These are phyloP conservation scores for Tetraselmis chui DNA, from an alignment of 139 green algal genomes.

Conservation along the genomic window DNA sequence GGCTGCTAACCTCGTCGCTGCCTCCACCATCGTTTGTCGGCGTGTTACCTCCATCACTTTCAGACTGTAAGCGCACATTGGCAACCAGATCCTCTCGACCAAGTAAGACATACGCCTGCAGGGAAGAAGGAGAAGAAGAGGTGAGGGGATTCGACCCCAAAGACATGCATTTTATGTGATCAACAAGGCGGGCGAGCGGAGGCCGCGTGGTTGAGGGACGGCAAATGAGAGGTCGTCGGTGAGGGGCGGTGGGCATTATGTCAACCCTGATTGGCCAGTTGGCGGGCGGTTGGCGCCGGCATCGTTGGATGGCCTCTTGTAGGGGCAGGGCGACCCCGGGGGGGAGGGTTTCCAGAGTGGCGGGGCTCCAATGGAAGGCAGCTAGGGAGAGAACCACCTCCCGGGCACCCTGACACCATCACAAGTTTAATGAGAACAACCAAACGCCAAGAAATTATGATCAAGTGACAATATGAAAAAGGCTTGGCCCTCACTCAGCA, in stretches of 20 bases:
- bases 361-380: slow-evolving; percentile 40
- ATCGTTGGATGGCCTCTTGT: slow-evolving; percentile 56
- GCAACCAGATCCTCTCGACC: slow-evolving; percentile 78
- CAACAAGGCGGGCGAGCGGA: too few species aligned
- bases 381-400: slow-evolving; percentile 18
- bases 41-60: too few species aligned
- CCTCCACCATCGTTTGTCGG: too few species aligned
- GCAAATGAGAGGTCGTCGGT: too few species aligned
- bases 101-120: slow-evolving; percentile 71
- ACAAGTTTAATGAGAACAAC: background rate
- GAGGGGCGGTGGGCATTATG: too few species aligned
- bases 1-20: too few species aligned
- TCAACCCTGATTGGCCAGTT: background rate
- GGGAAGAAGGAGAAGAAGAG: background rate
- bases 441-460: background rate
- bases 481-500: too few species aligned
- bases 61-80: slow-evolving; percentile 10
- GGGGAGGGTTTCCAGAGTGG: slow-evolving; percentile 59
- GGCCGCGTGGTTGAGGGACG: too few species aligned
- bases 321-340: slow-evolving; percentile 67
- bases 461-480: background rate
- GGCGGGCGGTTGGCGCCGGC: slow-evolving; percentile 47
- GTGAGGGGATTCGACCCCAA: background rate
- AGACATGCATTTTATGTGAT: too few species aligned
- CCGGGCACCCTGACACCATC: background rate